Percentiles rank a stretch among this genome's conserved stretches.
Evolutionary conservation across 2,329 filamentous ascomycete species (phyloP).

Genomic region (Fusarium sp.): DNA sequence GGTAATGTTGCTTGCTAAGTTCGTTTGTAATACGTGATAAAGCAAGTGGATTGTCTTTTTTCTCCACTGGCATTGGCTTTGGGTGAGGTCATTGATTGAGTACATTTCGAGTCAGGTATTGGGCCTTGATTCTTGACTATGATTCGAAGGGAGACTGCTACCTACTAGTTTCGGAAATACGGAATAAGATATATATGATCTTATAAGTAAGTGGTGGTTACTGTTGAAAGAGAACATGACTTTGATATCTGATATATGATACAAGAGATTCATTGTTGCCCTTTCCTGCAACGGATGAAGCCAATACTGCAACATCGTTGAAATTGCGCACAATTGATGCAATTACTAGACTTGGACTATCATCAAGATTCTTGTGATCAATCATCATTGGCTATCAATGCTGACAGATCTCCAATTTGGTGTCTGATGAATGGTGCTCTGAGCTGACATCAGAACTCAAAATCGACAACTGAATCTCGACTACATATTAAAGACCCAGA

Average conservation of each 20-base stretch:
- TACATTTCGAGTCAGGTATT: slow-evolving; percentile 2
- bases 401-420: not conserved
- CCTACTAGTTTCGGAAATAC: not conserved
- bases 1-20: slow-evolving; percentile 7
- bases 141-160: not conserved
- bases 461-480: not conserved
- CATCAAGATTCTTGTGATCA: not conserved
- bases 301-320: not conserved
- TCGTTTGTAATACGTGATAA: slow-evolving; percentile 34
- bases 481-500: not conserved
- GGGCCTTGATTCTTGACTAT: not conserved
- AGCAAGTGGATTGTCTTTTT: slow-evolving; percentile 23
- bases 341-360: too few relatives aligned
- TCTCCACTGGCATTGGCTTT: slow-evolving; percentile 15
- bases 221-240: not conserved
- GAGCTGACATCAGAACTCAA: slow-evolving; percentile 1
- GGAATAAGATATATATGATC: not conserved
- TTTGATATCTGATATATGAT: not conserved
- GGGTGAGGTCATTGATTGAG: slow-evolving; percentile 11
- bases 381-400: not conserved
- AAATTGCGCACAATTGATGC: not conserved
- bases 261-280: not conserved
- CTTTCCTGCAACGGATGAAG: too few relatives aligned
- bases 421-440: not conserved
- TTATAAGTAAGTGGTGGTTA: not conserved